Base-by-base conservation (phyloP, 768 basidiomycete genomes). In the Cystofilobasidium bisporidii region DNA sequence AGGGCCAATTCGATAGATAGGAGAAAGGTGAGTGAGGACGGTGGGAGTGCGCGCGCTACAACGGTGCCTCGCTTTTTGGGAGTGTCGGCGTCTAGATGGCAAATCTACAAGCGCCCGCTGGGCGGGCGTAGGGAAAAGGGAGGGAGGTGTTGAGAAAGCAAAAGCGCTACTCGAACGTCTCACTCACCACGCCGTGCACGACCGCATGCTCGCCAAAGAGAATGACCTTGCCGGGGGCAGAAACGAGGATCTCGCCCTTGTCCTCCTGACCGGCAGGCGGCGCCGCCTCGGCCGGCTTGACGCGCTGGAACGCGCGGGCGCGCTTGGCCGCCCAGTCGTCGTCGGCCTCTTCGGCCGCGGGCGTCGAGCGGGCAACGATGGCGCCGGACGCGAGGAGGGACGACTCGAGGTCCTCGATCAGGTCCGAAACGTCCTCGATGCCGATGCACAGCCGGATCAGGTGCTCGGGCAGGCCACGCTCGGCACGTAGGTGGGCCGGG, bases 141-240 rank as follows among this genome's bases (percentile, higher is more conserved):
- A 26, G 24, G 28, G 50, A 63, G 32, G 24, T 28, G 33, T 5
- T 14, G 26, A 36, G 20, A 32, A 36, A 63, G 28, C 32, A n/a
- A 22, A 22, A 5, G 38, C 9, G 22, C 47, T 60, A 61, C 12
- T 58, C 53, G 53, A 56, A 56, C 17, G 53, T 56, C 28, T 56
- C 30, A 85, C 89, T 82, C 75, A 92, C 91, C 61, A 91, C 87
- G 63, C 96, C 96, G 76, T 98, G 87, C 24, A 99, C 96, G 61
- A 99, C 96, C 22, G 96, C 94, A 77, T 99, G 96, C 78, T 99
- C 96, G 58, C 96, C 96, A 72, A 98, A 99, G 70, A 99, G 77
- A 71, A 99, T 98, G 67, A 98, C 89, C 75, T 99, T 99, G 30
- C 96, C 96, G 11, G 96, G 96, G 3, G 96, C 91, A 66, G 91